Conservation (phyloP, 495 filamentous ascomycete species). For the Tuber borchii region DNA sequence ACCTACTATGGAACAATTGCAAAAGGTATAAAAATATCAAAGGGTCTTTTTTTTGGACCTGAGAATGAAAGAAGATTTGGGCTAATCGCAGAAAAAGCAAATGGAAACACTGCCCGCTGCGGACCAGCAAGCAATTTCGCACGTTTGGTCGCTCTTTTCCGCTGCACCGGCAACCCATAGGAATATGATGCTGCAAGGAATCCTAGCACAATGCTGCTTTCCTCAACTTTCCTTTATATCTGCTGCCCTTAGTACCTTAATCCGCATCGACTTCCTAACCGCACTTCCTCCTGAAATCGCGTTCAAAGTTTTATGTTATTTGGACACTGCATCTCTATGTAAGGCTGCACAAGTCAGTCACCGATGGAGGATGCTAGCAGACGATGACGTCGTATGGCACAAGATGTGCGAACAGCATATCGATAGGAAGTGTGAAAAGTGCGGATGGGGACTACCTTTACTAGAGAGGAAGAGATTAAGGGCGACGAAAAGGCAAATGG, state of each 20-base stretch:
- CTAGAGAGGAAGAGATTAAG: constrained; percentile 81
- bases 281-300: constrained; percentile 85
- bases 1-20: constrained; percentile 88
- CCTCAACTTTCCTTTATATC: constrained; percentile 92
- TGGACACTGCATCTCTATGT: constrained; percentile 94
- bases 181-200: constrained; percentile 89
- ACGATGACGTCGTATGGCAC: constrained; percentile 97
- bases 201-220: constrained; percentile 93
- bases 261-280: constrained; percentile 89
- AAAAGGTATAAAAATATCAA: constrained; percentile 54
- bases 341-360: constrained; percentile 93
- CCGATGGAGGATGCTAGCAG: constrained; percentile 77
- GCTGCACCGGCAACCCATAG: constrained; percentile 89
- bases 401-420: constrained; percentile 99
- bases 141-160: constrained; percentile 96
- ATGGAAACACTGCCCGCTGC: constrained; percentile 71
- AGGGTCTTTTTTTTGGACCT: constrained; percentile 10
- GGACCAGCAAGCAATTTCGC: constrained; percentile 88
- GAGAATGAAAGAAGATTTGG: constrained; percentile 16
- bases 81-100: constrained; percentile 47
- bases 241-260: constrained; percentile 75
- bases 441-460: constrained; percentile 87
- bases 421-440: constrained; percentile 91
- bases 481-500: constrained; percentile 80
- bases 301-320: constrained; percentile 83